Base-by-base conservation (phyloP, 2,329 filamentous ascomycete genomes). In the Fusarium papillatum region DNA sequence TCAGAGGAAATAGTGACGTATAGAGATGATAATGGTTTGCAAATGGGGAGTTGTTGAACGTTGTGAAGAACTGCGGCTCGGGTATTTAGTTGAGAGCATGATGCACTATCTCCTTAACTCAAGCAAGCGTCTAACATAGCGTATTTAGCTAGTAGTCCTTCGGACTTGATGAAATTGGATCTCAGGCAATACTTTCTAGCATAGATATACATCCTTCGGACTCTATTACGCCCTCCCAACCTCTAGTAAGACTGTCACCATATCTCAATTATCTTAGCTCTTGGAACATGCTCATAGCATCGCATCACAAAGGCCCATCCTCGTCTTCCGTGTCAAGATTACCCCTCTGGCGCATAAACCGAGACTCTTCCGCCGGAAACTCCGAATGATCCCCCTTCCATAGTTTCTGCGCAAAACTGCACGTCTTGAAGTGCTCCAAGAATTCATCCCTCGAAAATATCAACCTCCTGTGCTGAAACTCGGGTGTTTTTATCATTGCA, bases 11-110 rank as follows among this genome's bases (percentile, higher is more conserved):
- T 3, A 22, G 50, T 57, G 19, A 34, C 2, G 50, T n/a, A 9
- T 4, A 3, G 19, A 16, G 29, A 0, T 0, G 50, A 9, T 0
- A n/a, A n/a, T 31, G 4, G 19, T 13, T n/a, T n/a, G 26, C 24
- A n/a, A 53, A 29, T 5, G 9, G 48, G 48, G 9, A 31, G 48
- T 13, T 31, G 29, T 34, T 34, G 4, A 34, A 14, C 11, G 7
- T 34, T n/a, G 11, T 34, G 29, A 57, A 22, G 19, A 55, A 1
- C 10, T 5, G n/a, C n/a, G 17, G 29, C 19, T 16, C 7, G 11
- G 50, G 2, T 5, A 16, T 57, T 16, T 22, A 5, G 19, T 22
- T 34, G 0, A 34, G 13, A 34, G 7, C 13, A 34, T 9, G 11
- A 16, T 16, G 13, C 7, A 3, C 7, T 19, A 22, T 22, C 10